Base-by-base conservation (phyloP, 257 asterid species). In the Leonotis leonurus region DNA sequence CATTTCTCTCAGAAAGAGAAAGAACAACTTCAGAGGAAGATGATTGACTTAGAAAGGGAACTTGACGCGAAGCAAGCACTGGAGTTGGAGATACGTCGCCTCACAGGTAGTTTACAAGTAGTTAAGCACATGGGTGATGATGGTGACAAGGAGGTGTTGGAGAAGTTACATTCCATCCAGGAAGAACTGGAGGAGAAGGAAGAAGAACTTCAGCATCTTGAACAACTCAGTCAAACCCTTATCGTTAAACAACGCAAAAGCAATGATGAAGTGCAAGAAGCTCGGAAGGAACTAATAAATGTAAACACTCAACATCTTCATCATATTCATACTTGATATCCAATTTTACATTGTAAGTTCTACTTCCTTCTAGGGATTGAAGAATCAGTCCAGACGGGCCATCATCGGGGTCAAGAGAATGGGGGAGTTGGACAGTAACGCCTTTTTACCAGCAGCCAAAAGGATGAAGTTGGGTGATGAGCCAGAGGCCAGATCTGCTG, bases 191-290 rank as follows among this genome's bases (percentile, higher is more conserved):
- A 81, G 61, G 95, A 86, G 41, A 84, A 87, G 75, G 88, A 84
- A 80, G 91, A 79, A 68, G 86, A 85, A 62, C 81, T 70, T 56
- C 79, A 78, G 9, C 64, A 71, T 67, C 68, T 80, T 36, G 83
- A 79, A 26, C 66, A 64, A 43, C 62, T 85, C 75, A 81, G 77
- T 54, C 91, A 86, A 68, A 70, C 85, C 40, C 83, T 89, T 22
- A 69, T 84, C 33, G 69, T 86, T 44, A 78, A 81, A 72, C 91
- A 89, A 51, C 79, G 85, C 61, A 86, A 80, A 50, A 67, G 80
- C 79, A 89, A 84, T 48, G 87, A 81, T 43, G 97, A 86, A 73
- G 44, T 89, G 62, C 95, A 84, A 70, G 95, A 84, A 50, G 97
- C 95, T 52, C 83, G 90, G 36, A 89, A 77, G 72, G 95, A 84